A percentile compares a stretch with the other conserved stretches of the same genome.
These are phyloP conservation scores for Colletotrichum brevisporum DNA, from an alignment of 2,329 filamentous ascomycete species.

Conservation along the genomic window DNA sequence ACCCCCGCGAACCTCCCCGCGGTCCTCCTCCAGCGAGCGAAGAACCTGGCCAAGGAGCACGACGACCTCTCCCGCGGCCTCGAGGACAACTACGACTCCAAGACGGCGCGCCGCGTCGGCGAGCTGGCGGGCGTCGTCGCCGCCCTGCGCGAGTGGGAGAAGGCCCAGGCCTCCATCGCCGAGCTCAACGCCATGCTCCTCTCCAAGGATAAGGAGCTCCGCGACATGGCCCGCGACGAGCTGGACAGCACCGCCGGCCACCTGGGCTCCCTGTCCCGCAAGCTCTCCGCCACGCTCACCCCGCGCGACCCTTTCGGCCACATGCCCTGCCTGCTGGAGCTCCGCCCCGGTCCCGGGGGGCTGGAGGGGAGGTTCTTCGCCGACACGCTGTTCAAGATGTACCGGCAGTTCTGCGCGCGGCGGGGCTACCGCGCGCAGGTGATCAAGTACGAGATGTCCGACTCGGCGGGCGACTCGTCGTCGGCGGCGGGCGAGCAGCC, in stretches of 20 bases:
- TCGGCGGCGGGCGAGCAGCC: slow-evolving; percentile 74
- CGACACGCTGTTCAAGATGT: slow-evolving; percentile 91
- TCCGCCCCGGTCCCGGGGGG: slow-evolving; percentile 92
- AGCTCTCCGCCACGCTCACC: slow-evolving; percentile 83
- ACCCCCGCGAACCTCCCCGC: slow-evolving; percentile 59
- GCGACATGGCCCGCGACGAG: slow-evolving; percentile 85
- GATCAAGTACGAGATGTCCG: slow-evolving; percentile 84
- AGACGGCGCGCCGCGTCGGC: slow-evolving; percentile 71
- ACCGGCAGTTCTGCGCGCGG: slow-evolving; percentile 81
- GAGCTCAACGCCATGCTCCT: slow-evolving; percentile 68
- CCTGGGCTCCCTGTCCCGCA: slow-evolving; percentile 74
- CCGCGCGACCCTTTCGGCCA: slow-evolving; percentile 92
- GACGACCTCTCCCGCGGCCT: slow-evolving; percentile 66
- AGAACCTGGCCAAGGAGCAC: slow-evolving; percentile 70
- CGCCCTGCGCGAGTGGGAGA: slow-evolving; percentile 72
- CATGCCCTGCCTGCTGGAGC: slow-evolving; percentile 91
- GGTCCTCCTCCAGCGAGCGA: slow-evolving; percentile 72
- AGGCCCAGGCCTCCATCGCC: slow-evolving; percentile 63
- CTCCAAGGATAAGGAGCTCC: slow-evolving; percentile 77
- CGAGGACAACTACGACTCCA: slow-evolving; percentile 68
- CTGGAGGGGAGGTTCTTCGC: slow-evolving; percentile 94
- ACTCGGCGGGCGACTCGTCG: slow-evolving; percentile 70
- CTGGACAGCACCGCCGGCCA: slow-evolving; percentile 74
- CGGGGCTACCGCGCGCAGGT: slow-evolving; percentile 76
- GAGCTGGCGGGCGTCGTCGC: slow-evolving; percentile 71